phyloP scores from a whole-genome alignment of 805 yeast genomes.

The Phaffomyces antillensis region DNA sequence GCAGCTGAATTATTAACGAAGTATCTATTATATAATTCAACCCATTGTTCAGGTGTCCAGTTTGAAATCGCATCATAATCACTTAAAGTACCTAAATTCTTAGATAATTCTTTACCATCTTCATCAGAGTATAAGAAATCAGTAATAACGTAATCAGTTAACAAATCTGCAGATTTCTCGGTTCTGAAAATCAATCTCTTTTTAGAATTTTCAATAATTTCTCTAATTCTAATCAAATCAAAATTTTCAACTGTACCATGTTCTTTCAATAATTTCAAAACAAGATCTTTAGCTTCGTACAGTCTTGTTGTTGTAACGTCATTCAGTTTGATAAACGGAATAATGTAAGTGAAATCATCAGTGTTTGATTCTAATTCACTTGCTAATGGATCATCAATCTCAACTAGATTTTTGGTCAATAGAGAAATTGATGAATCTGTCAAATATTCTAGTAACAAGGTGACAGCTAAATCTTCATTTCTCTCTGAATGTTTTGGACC shows the following conservation, averaged over 20 bases:
- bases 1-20: conserved; percentile 59
- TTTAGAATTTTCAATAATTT: conserved; percentile 58
- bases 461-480: conserved; percentile 58
- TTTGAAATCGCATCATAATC: conserved; percentile 45
- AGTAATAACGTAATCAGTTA: conserved; percentile 61
- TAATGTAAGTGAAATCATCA: conserved; percentile 63
- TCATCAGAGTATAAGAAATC: conserved; percentile 75
- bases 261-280: conserved; percentile 42
- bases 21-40: conserved; percentile 39
- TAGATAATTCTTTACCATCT: conserved; percentile 50
- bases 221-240: conserved; percentile 59
- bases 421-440: conserved; percentile 74
- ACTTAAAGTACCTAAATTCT: conserved; percentile 45
- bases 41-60: conserved; percentile 73
- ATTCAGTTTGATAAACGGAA: conserved; percentile 45
- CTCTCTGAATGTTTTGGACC: conserved; percentile 61
- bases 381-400: conserved; percentile 75
- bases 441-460: conserved; percentile 64
- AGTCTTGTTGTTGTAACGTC: conserved; percentile 74
- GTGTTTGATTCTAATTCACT: conserved; percentile 62
- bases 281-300: conserved; percentile 42
- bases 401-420: conserved; percentile 65
- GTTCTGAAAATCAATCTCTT: conserved; percentile 53
- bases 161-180: conserved; percentile 54
- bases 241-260: conserved; percentile 46